Base-by-base conservation (phyloP, 2,329 filamentous ascomycete genomes). In the Hymenoscyphus salicellus region DNA sequence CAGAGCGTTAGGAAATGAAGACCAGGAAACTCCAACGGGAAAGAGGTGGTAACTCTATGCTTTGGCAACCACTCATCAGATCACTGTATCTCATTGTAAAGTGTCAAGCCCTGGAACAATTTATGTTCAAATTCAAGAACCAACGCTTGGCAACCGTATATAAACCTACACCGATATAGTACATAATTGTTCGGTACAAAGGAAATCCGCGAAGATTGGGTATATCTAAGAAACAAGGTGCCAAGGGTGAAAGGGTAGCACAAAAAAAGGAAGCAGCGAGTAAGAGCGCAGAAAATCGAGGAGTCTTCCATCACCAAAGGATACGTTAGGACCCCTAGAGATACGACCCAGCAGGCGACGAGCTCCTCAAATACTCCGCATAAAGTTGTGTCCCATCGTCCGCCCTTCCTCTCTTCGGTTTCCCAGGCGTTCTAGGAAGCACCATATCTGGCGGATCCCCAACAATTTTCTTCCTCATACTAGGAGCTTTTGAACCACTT, bases 341-440 rank as follows among this genome's bases (percentile, higher is more conserved):
- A 23, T 14, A 26, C 20, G 46, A 52, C 20, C 20, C 23, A 23
- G 46, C 20, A 26, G 38, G 23, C 8, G 64, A 63, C 10, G 64
- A 65, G 26, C 56, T 55, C 49, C 64, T 62, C 41, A 68, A n/a
- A 61, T 69, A 69, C 23, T 68, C 65, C 2, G 69, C 67, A 61
- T 69, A 69, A 7, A 69, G n/a, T 17, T 66, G 64, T 28, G 66
- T 28, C 16, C 55, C 63, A 55, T 66, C 60, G 16, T 65, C 63
- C 26, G 43, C 58, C 38, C 60, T 63, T 2, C 41, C 55, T 6
- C 46, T 56, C 36, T 30, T 26, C 26, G n/a, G n/a, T 17, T 28
- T 38, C 23, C n/a, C 16, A 3, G 17, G 33, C 3, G 17, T 59
- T 20, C 20, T 41, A 10, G 57, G 10, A 17, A 38, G 14, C 36